A percentile compares a stretch with the other conserved stretches of the same genome.
These are phyloP conservation scores for Teratosphaeria gauchensis DNA, from an alignment of 2,329 filamentous ascomycete genomes.

Conservation along the genomic window DNA sequence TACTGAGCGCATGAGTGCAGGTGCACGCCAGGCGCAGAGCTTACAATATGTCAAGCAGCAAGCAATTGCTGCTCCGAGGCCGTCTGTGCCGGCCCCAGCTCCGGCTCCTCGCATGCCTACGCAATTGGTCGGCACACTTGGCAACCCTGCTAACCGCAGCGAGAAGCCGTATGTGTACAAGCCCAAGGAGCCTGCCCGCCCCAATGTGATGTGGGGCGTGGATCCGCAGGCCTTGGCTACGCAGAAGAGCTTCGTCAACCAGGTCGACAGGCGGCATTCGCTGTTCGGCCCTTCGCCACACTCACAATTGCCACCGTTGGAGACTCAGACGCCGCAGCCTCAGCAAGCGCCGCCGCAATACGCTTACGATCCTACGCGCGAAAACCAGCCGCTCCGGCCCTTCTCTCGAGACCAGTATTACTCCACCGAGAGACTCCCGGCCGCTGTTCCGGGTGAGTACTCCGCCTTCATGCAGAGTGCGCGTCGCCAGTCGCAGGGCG, in stretches of 20 bases:
- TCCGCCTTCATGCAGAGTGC: constrained; percentile 21
- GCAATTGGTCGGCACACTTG: constrained; percentile 4
- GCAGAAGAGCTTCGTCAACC: constrained; percentile 19
- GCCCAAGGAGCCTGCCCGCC: constrained; percentile 23
- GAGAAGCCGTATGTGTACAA: constrained; percentile 31
- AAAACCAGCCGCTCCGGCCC: constrained; percentile 18
- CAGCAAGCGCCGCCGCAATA: constrained; percentile 4
- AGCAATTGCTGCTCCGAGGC: constrained; percentile 2
- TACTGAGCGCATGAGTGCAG: constrained; percentile 52
- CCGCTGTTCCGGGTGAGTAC: constrained; percentile 27
- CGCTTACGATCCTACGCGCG: constrained; percentile 10
- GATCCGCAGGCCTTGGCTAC: constrained; percentile 22
- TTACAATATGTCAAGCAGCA: neutral
- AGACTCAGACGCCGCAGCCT: neutral
- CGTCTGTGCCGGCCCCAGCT: constrained; percentile 1
- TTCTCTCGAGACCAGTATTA: constrained; percentile 29
- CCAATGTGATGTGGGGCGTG: constrained; percentile 17
- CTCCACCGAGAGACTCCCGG: constrained; percentile 26
- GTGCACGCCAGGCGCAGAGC: neutral
- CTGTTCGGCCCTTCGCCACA: neutral
- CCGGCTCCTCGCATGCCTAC: neutral
- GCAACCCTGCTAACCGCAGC: constrained; percentile 3
- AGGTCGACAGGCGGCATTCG: constrained; percentile 11
- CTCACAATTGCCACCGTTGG: constrained; percentile 5
- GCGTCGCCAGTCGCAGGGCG: constrained; percentile 22